These are phyloP conservation scores for Oryza glaberrima DNA, from an alignment of 176 grass and related monocot genomes.

Conservation along the genomic window DNA sequence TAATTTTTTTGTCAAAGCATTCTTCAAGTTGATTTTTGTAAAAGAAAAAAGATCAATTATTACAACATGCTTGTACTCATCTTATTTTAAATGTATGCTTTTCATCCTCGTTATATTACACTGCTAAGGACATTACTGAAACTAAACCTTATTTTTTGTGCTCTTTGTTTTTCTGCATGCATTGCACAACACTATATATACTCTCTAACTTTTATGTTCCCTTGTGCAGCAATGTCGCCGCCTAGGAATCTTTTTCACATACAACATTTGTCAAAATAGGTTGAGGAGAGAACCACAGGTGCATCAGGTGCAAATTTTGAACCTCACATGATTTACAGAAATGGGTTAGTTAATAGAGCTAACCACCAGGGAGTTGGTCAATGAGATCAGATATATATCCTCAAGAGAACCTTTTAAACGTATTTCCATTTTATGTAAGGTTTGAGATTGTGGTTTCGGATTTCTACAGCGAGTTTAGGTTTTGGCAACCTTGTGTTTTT, in stretches of 20 bases:
- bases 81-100: neutral
- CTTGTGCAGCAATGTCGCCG: conserved; percentile 63
- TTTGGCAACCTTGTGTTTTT: conserved; percentile 50
- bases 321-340: conserved; percentile 63
- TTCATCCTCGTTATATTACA: conserved; percentile 2
- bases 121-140: conserved; percentile 19
- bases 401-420: conserved; percentile 50
- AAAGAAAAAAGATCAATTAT: neutral
- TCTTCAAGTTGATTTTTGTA: neutral
- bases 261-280: conserved; percentile 76
- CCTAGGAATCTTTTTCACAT: conserved; percentile 74
- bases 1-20: neutral
- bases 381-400: conserved; percentile 56
- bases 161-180: conserved; percentile 10
- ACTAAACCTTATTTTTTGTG: neutral
- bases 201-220: neutral
- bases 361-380: conserved; percentile 63
- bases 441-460: conserved; percentile 73
- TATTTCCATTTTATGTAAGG: conserved; percentile 68
- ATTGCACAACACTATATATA: neutral
- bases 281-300: conserved; percentile 61
- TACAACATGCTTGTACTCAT: neutral
- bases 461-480: conserved; percentile 64
- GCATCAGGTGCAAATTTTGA: conserved; percentile 67
- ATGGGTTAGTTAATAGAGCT: conserved; percentile 82